phyloP scores from a whole-genome alignment of 2,329 filamentous ascomycete species.

The Chrysoporthe puriensis region DNA sequence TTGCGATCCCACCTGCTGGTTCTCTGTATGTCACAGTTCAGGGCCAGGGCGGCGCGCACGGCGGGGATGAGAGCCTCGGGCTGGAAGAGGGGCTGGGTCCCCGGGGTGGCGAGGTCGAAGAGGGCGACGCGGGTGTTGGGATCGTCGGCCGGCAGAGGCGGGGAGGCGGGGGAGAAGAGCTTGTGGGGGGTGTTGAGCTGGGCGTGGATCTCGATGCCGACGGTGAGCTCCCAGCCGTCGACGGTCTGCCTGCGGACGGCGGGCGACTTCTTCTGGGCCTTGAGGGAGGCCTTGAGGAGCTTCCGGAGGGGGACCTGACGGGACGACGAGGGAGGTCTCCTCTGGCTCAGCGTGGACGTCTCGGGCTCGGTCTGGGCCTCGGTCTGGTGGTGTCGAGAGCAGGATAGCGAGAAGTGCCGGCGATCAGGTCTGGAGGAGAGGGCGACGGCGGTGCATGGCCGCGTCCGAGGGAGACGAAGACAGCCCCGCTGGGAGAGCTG shows the following conservation, averaged over 20 bases:
- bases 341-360: not conserved
- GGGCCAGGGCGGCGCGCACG: conserved; percentile 82
- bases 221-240: conserved; percentile 85
- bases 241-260: conserved; percentile 56
- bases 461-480: conserved; percentile 31
- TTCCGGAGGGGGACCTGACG: conserved; percentile 64
- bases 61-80: conserved; percentile 82
- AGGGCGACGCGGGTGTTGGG: conserved; percentile 87
- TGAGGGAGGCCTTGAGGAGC: conserved; percentile 70
- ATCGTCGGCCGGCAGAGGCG: conserved; percentile 55
- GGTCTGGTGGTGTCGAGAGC: not conserved
- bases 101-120: conserved; percentile 89
- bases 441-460: not conserved
- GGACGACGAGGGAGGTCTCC: not conserved
- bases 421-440: not conserved
- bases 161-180: conserved; percentile 76
- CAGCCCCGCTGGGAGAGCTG: conserved; percentile 49
- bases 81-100: conserved; percentile 87
- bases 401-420: conserved; percentile 14
- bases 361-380: not conserved
- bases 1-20: conserved; percentile 91
- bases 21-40: conserved; percentile 77
- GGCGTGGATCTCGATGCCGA: conserved; percentile 96
- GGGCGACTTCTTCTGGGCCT: conserved; percentile 51
- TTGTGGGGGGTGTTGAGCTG: conserved; percentile 89